Base-by-base conservation (phyloP, 2,329 filamentous ascomycete genomes). In the Stromatinia cepivora region DNA sequence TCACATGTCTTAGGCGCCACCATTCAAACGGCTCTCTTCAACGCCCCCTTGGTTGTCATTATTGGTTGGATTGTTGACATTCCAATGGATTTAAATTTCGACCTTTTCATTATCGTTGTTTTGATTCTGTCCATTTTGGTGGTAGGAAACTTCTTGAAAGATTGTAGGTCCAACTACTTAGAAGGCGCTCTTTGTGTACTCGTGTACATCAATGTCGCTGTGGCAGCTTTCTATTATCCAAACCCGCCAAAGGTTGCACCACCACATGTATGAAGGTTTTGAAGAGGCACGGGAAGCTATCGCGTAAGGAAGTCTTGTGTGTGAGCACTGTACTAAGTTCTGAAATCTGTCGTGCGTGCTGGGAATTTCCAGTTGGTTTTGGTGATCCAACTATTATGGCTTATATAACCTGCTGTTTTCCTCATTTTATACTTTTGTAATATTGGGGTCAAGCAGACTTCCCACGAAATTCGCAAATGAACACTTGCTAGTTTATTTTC, bases 151-250 rank as follows among this genome's bases (percentile, higher is more conserved):
- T 97, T 97, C 80, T 81, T 97, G 67, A 85, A 93, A 63, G 94
- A 97, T 77, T 89, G 92, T 73, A 94, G 95, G 83, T 92, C 89
- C 71, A 96, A 97, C 77, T 97, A 96, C 77, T 85, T 97, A 6
- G 94, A 97, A 79, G 94, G 94, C 2, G 86, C 88, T 34, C 84
- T 97, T 25, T 92, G 92, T 73, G 87, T 97, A 25, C 85, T 91
- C 58, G 82, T 88, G 7, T 89, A 89, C 74, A 76, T 88, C 57
- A 84, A 85, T 42, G 87, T 89, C 73, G 86, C 86, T 15, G 84
- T 86, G 1, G 86, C 85, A 1, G 85, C 86, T 1, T 86, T 80
- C 72, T 87, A 84, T 75, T 88, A 85, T 72, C 86, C 86, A 3
- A 83, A 85, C 70, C 81, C 66, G 13, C 61, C 61, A 64, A 64